Conservation (phyloP, 768 basidiomycete genomes). For the Paxillus rubicundulus region DNA sequence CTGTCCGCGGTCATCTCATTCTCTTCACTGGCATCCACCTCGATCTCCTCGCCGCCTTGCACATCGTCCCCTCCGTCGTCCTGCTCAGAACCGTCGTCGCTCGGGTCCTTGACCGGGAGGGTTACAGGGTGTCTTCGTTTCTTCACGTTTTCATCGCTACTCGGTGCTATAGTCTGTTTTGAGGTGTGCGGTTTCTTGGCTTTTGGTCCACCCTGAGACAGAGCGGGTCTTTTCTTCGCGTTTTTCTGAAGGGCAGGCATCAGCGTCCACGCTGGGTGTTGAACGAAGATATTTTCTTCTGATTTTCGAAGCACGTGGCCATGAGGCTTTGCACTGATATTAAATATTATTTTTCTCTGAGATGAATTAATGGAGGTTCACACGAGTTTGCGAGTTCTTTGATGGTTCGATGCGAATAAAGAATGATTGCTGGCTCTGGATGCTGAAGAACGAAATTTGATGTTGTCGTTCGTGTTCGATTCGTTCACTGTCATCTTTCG, state of each 20-base stretch:
- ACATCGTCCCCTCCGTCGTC: slow-evolving; percentile 38
- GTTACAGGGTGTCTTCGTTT: slow-evolving; percentile 67
- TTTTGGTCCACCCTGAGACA: slow-evolving; percentile 45
- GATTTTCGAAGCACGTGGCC: slow-evolving; percentile 21
- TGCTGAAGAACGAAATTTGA: no score
- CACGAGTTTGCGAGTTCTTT: no score
- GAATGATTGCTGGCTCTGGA: no score
- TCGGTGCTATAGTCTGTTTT: slow-evolving; percentile 23
- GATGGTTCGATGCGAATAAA: no score
- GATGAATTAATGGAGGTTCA: no score
- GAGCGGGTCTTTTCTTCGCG: slow-evolving; percentile 50
- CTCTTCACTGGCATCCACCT: slow-evolving; percentile 17
- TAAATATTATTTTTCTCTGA: no score
- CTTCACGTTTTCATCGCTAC: slow-evolving; percentile 37
- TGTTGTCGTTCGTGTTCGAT: slow-evolving; percentile 4
- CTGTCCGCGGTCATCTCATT: slow-evolving; percentile 33
- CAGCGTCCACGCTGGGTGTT: not conserved
- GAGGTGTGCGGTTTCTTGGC: slow-evolving; percentile 54
- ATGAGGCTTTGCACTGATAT: no score
- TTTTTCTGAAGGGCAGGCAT: slow-evolving; percentile 44
- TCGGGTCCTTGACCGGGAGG: slow-evolving; percentile 28
- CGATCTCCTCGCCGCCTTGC: slow-evolving; percentile 30
- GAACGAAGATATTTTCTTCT: not conserved
- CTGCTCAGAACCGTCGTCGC: slow-evolving; percentile 37
- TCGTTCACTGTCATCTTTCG: slow-evolving; percentile 16